Evolutionary conservation across 306 rosid species (phyloP).

Genomic region (Casuarina glauca): DNA sequence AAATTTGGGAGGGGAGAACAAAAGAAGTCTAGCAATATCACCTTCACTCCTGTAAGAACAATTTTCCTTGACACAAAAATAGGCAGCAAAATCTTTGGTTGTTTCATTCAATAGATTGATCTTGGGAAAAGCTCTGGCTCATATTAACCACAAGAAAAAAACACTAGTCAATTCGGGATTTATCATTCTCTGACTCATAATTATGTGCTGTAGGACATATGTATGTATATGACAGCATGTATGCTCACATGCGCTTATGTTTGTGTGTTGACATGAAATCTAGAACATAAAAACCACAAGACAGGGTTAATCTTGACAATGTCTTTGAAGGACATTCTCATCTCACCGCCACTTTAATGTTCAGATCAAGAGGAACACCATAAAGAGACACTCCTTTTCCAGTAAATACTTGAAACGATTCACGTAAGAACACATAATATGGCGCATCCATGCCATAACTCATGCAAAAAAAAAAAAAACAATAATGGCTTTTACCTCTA

Average conservation of each 20-base stretch:
- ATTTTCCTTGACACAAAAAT: conserved; percentile 95
- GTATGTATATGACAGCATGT: background rate
- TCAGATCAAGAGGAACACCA: background rate
- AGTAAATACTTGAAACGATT: background rate
- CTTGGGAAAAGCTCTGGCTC: conserved; percentile 99
- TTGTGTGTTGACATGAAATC: background rate
- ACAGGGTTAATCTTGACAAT: background rate
- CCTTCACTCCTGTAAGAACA: conserved; percentile 97
- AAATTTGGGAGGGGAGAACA: background rate
- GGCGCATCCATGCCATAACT: background rate
- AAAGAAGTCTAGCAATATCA: conserved; percentile 19
- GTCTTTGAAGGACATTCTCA: background rate
- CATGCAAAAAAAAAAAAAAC: too few relatives aligned
- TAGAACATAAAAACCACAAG: background rate
- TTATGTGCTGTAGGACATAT: background rate
- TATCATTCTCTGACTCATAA: background rate
- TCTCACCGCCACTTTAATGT: background rate
- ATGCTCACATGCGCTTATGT: background rate
- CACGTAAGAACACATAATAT: background rate
- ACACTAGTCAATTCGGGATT: background rate
- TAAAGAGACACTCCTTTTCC: background rate
- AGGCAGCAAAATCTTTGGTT: conserved; percentile 91
- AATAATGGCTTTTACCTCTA: too few relatives aligned
- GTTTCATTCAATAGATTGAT: conserved; percentile 91
- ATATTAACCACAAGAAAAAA: conserved; percentile 46